Conservation (phyloP, 176 grass and related monocot species). For the Guadua angustifolia region DNA sequence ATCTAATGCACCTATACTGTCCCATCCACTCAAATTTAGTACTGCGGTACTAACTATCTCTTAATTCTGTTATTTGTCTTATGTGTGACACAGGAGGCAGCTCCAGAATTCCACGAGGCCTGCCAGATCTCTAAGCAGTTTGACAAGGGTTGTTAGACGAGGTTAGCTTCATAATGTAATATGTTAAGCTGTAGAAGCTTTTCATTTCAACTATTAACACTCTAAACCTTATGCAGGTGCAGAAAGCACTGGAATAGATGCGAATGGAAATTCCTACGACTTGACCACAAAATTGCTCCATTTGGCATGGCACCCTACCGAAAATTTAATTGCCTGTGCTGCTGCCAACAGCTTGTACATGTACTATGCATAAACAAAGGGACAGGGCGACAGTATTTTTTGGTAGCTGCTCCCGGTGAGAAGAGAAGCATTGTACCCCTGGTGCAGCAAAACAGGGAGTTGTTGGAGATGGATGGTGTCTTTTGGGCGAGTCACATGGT, state of each 20-base stretch:
- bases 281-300: slow-evolving; percentile 88
- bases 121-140: slow-evolving; percentile 56
- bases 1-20: neutral
- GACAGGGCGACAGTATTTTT: slow-evolving; percentile 49
- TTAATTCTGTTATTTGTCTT: slow-evolving; percentile 28
- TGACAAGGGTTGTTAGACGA: slow-evolving; percentile 74
- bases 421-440: slow-evolving; percentile 51
- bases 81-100: slow-evolving; percentile 68
- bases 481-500: slow-evolving; percentile 58
- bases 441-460: slow-evolving; percentile 45
- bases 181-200: slow-evolving; percentile 34
- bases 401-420: slow-evolving; percentile 53
- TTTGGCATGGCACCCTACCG: slow-evolving; percentile 88
- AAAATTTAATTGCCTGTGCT: slow-evolving; percentile 93
- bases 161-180: slow-evolving; percentile 52
- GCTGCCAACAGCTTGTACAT: slow-evolving; percentile 96
- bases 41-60: slow-evolving; percentile 6
- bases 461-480: slow-evolving; percentile 42
- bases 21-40: neutral
- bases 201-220: slow-evolving; percentile 28
- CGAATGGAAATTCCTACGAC: slow-evolving; percentile 77
- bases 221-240: slow-evolving; percentile 51
- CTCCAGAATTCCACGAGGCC: slow-evolving; percentile 62
- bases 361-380: slow-evolving; percentile 74
- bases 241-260: slow-evolving; percentile 65